These are phyloP conservation scores for Colletotrichum horii DNA, from an alignment of 2,329 filamentous ascomycete species.

Conservation along the genomic window DNA sequence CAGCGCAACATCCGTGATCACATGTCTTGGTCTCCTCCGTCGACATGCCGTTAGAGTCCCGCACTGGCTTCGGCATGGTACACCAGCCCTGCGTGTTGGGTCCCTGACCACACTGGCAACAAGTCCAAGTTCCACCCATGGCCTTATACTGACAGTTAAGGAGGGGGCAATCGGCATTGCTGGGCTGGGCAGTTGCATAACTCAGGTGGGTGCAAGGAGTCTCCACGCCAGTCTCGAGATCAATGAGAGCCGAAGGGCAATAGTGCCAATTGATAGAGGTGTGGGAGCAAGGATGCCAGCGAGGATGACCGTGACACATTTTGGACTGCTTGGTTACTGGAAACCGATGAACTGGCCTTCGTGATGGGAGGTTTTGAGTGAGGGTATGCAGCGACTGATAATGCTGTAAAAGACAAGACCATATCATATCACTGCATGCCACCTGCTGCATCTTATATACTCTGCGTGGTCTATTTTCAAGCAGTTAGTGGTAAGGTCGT, in stretches of 20 bases:
- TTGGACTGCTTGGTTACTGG: constrained; percentile 12
- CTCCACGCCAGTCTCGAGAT: constrained; percentile 54
- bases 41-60: constrained; percentile 34
- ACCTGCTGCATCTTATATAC: constrained; percentile 5
- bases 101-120: constrained; percentile 56
- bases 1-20: constrained; percentile 58
- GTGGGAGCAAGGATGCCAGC: constrained; percentile 56
- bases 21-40: constrained; percentile 47
- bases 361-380: background rate
- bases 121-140: constrained; percentile 57
- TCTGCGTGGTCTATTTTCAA: background rate
- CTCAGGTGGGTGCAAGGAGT: constrained; percentile 54
- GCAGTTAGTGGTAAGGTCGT: background rate
- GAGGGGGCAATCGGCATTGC: constrained; percentile 51
- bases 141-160: constrained; percentile 56
- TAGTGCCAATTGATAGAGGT: constrained; percentile 62
- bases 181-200: constrained; percentile 50
- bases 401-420: background rate
- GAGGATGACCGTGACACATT: constrained; percentile 62
- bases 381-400: background rate
- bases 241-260: constrained; percentile 53
- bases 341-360: background rate
- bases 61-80: constrained; percentile 37
- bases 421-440: background rate
- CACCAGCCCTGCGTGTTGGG: constrained; percentile 62